Evolutionary conservation across 768 basidiomycete species (phyloP), one percentile per base, ranked within the genome.

Genomic region (Multifurca ochricompacta): DNA sequence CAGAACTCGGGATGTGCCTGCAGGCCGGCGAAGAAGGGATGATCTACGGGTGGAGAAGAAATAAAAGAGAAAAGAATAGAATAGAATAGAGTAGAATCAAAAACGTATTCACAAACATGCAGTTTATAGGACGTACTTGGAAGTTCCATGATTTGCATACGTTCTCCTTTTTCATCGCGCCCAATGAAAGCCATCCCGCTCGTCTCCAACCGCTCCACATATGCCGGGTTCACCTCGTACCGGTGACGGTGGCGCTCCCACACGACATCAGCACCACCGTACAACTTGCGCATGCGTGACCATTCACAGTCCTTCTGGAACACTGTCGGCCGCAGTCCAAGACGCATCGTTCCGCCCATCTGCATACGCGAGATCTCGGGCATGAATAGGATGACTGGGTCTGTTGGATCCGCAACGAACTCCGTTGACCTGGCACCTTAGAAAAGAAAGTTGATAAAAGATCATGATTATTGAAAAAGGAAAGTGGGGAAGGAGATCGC

Each of bases 1-100:
- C 95, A 98, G 73, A 99, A 94, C 70, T 99, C 96, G 0, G 96
- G 96, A 65, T 99, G 96, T 1, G 96, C 91, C 72, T 99, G 96
- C 40, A 99, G 75, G 21, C 82, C 96, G 40, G 95, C 72, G 66
- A 94, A 98, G 76, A 81, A 99, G 2, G 92, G 90, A 69, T 99
- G 96, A 62, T 89, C 94, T 91, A 60, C 13, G 23, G 13, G 18
- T 35, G 34, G 50, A 6, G 13, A 8, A 28, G n/a, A 4, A 13
- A 35, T 34, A 14, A 2, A 51, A 36, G n/a, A n/a, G n/a, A n/a
- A n/a, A n/a, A n/a, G n/a, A n/a, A n/a, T n/a, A n/a, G n/a, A n/a
- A n/a, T n/a, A n/a, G n/a, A n/a, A n/a, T n/a, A n/a, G n/a, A n/a
- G n/a, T n/a, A n/a, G n/a, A n/a, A n/a, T 51, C 30, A 34, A 48